These are phyloP conservation scores for Pilatotrama ljubarskyi DNA, from an alignment of 768 basidiomycete genomes.

Conservation along the genomic window DNA sequence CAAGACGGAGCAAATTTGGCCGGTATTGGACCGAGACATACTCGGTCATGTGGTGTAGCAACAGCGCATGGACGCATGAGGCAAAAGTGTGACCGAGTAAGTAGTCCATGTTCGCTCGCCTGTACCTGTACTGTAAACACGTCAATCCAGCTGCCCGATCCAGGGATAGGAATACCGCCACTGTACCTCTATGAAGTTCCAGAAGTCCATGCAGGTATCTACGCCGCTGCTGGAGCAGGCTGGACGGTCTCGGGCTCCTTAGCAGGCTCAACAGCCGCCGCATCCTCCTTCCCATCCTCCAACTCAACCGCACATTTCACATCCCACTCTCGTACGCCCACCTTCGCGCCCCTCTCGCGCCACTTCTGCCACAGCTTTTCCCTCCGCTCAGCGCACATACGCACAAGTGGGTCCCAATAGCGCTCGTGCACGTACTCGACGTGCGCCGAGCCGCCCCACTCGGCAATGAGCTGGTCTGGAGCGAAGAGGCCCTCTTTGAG, in stretches of 20 bases:
- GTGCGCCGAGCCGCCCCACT: constrained; percentile 68
- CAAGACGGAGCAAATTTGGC: no score
- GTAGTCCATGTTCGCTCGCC: no score
- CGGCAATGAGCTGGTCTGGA: constrained; percentile 65
- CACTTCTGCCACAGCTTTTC: constrained; percentile 58
- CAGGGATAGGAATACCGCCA: no score
- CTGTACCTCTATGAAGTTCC: neutral
- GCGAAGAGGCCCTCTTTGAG: constrained; percentile 69
- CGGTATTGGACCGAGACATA: no score
- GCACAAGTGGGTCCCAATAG: constrained; percentile 71
- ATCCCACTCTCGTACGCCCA: constrained; percentile 81
- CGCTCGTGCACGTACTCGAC: constrained; percentile 74
- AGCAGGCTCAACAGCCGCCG: neutral
- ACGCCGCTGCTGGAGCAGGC: no score
- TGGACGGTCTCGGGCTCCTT: no score
- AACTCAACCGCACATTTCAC: constrained; percentile 48
- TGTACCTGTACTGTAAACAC: no score
- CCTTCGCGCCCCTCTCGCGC: constrained; percentile 62
- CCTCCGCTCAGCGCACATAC: constrained; percentile 52
- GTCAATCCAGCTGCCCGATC: no score
- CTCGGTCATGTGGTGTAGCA: no score
- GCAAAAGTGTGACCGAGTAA: no score
- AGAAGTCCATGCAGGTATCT: neutral
- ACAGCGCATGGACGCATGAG: no score
- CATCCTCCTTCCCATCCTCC: neutral